phyloP scores from a whole-genome alignment of 345 rosid species.

The Gossypium thurberi region DNA sequence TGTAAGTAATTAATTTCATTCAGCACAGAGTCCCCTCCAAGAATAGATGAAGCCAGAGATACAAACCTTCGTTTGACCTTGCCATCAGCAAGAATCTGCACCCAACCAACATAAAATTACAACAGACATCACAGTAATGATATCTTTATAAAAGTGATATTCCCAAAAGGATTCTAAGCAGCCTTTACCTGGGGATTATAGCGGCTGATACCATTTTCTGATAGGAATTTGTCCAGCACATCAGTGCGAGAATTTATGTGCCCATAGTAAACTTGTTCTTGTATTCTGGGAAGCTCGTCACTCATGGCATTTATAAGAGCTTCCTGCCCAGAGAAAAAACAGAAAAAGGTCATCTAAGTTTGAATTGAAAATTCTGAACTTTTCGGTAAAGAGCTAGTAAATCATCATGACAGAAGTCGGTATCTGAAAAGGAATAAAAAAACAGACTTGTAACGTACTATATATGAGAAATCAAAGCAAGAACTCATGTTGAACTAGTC shows the following conservation, averaged over 20 bases:
- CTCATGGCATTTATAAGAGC: conserved; percentile 87
- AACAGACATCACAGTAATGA: not conserved
- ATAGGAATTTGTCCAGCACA: conserved; percentile 78
- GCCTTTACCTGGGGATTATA: conserved; percentile 80
- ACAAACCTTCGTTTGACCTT: conserved; percentile 60
- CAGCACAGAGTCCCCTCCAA: conserved; percentile 51
- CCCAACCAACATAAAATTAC: conserved; percentile 13
- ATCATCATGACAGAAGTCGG: not conserved
- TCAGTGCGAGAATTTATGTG: conserved; percentile 77
- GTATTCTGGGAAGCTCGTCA: conserved; percentile 88
- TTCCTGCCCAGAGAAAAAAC: conserved; percentile 47
- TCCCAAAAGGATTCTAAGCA: conserved; percentile 10
- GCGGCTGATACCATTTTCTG: conserved; percentile 33
- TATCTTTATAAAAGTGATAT: not conserved
- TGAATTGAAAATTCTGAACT: not conserved
- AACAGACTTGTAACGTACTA: not conserved
- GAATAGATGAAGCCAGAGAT: conserved; percentile 56
- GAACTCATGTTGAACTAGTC: not conserved
- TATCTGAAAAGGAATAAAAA: not conserved
- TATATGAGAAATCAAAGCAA: not conserved
- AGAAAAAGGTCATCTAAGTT: conserved; percentile 9
- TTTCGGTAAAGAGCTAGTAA: not conserved
- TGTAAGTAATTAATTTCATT: conserved; percentile 75
- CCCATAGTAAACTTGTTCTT: conserved; percentile 93
- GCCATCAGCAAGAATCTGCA: conserved; percentile 60